Conservation (phyloP, 139 green algal species). For the Closterium sp. region DNA sequence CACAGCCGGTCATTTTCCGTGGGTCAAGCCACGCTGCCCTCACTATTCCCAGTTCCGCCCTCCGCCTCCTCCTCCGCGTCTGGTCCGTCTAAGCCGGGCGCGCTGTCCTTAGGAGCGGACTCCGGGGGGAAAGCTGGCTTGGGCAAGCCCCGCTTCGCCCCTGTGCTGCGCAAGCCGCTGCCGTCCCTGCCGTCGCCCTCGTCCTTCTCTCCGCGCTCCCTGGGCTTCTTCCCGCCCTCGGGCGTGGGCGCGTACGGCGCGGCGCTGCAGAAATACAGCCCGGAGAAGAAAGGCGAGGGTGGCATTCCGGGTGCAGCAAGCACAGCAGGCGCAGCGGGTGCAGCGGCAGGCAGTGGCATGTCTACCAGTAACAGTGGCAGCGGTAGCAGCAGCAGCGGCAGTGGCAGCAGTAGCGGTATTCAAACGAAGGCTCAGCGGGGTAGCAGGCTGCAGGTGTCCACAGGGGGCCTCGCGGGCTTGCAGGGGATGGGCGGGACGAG, state of each 20-base stretch:
- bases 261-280: neutral
- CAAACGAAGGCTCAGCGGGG: neutral
- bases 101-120: neutral
- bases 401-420: neutral
- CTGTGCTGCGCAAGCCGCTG: neutral
- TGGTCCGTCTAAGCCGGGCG: neutral
- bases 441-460: neutral
- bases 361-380: neutral
- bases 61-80: neutral
- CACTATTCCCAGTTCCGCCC: neutral
- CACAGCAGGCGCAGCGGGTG: too few species aligned
- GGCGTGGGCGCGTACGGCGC: neutral
- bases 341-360: too few species aligned
- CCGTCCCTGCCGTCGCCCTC: neutral
- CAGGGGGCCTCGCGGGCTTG: neutral
- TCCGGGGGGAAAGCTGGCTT: neutral
- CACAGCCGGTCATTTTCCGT: neutral
- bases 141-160: neutral
- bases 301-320: neutral
- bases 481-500: neutral
- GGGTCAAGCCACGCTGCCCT: neutral
- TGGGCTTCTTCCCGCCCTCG: neutral
- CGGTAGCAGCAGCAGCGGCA: neutral
- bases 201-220: neutral
- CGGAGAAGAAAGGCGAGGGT: neutral